Conservation (phyloP, 2,329 filamentous ascomycete genomes). For the Xylaria sp. region DNA sequence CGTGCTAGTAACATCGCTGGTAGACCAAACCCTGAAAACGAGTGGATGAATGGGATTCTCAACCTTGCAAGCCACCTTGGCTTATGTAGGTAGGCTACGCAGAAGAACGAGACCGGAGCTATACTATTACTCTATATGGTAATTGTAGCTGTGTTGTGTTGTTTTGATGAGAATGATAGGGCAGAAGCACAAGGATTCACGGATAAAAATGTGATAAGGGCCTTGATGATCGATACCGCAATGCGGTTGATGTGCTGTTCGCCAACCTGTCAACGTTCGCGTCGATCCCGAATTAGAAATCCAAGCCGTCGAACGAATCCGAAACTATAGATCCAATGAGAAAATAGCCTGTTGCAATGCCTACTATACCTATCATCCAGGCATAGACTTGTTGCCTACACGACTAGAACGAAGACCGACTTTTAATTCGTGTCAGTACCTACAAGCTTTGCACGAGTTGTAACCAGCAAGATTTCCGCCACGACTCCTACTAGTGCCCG, state of each 20-base stretch:
- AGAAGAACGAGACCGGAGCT: neutral
- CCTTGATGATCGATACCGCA: slow-evolving; percentile 21
- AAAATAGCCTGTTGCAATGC: neutral
- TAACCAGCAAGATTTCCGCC: slow-evolving; percentile 17
- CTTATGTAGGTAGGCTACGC: neutral
- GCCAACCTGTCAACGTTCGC: slow-evolving; percentile 14
- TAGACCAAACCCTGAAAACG: slow-evolving; percentile 19
- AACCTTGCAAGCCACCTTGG: slow-evolving; percentile 23
- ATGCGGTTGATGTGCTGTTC: slow-evolving; percentile 23
- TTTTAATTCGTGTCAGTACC: slow-evolving; percentile 4
- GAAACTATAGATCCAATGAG: neutral
- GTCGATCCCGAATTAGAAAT: slow-evolving; percentile 5
- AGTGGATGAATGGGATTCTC: slow-evolving; percentile 26
- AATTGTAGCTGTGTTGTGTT: neutral
- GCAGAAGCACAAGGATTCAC: slow-evolving; percentile 6
- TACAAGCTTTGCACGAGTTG: neutral
- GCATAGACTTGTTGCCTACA: neutral
- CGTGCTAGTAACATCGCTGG: slow-evolving; percentile 31
- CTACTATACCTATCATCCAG: neutral
- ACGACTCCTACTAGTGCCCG: slow-evolving; percentile 19
- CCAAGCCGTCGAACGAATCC: neutral
- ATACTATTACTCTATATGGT: neutral
- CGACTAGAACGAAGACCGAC: neutral
- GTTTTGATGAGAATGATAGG: neutral
- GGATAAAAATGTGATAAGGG: slow-evolving; percentile 22